Evolutionary conservation across 2,329 filamentous ascomycete species (phyloP).

Genomic region (Sporothrix pallida): DNA sequence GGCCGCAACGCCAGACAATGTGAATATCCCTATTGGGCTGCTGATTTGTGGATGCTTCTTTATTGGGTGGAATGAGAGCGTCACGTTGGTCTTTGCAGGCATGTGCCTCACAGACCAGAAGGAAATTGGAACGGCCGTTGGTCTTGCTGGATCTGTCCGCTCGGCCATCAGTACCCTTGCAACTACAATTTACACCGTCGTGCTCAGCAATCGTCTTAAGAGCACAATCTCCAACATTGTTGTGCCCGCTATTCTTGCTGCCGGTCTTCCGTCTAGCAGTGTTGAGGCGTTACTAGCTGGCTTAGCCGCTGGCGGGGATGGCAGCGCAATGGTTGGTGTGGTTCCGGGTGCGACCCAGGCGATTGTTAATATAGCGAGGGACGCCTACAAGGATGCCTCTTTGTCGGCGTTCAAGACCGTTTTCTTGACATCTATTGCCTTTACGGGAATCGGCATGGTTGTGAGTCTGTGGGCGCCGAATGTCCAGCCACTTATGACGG

Average conservation of each 20-base stretch:
- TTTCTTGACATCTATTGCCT: conserved; percentile 47
- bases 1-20: conserved; percentile 42
- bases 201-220: conserved; percentile 45
- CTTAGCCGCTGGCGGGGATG: conserved; percentile 47
- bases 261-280: conserved; percentile 47
- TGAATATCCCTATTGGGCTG: conserved; percentile 40
- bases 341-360: conserved; percentile 44
- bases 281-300: no score
- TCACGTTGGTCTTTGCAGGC: conserved; percentile 44
- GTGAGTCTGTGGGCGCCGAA: conserved; percentile 44
- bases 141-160: conserved; percentile 47
- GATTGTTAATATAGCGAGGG: conserved; percentile 42
- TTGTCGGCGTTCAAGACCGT: conserved; percentile 46
- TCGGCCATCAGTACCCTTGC: conserved; percentile 46
- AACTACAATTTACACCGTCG: conserved; percentile 45
- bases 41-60: conserved; percentile 45
- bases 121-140: conserved; percentile 46
- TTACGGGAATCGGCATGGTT: conserved; percentile 44
- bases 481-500: conserved; percentile 40
- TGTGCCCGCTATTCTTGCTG: conserved; percentile 44
- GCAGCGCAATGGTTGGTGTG: conserved; percentile 41
- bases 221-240: conserved; percentile 44
- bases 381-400: conserved; percentile 45
- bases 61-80: conserved; percentile 46
- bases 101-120: conserved; percentile 46